These are phyloP conservation scores for Leccinum fibrillosum DNA, from an alignment of 768 basidiomycete species.

Conservation along the genomic window DNA sequence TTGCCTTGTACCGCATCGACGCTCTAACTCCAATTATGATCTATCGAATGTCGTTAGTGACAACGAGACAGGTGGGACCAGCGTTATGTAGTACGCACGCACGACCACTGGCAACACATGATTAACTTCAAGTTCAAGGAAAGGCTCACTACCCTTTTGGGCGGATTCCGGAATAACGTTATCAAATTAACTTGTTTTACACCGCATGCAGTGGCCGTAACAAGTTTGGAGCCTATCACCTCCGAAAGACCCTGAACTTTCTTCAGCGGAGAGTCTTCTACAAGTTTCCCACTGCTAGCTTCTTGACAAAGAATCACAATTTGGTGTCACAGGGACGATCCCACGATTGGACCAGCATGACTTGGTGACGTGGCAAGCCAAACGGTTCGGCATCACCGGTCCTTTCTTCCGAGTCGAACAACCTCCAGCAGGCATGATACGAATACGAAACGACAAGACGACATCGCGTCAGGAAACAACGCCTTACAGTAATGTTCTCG, in stretches of 20 bases:
- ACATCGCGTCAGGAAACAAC: neutral
- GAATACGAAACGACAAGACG: neutral
- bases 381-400: neutral
- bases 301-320: neutral
- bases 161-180: neutral
- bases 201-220: neutral
- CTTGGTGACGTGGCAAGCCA: slow-evolving; percentile 12
- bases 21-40: neutral
- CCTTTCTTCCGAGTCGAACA: neutral
- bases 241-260: neutral
- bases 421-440: neutral
- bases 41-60: neutral
- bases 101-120: neutral
- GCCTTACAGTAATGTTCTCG: neutral
- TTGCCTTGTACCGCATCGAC: neutral
- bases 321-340: neutral
- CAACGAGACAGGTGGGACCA: neutral
- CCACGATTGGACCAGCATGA: neutral
- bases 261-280: neutral
- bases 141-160: neutral
- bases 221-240: neutral
- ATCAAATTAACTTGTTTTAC: neutral
- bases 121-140: neutral
- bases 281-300: neutral
- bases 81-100: neutral